Percentiles rank a stretch among this genome's conserved stretches.
These are phyloP conservation scores for Babesia microti DNA, from an alignment of 169 alveolate species.

Conservation along the genomic window DNA sequence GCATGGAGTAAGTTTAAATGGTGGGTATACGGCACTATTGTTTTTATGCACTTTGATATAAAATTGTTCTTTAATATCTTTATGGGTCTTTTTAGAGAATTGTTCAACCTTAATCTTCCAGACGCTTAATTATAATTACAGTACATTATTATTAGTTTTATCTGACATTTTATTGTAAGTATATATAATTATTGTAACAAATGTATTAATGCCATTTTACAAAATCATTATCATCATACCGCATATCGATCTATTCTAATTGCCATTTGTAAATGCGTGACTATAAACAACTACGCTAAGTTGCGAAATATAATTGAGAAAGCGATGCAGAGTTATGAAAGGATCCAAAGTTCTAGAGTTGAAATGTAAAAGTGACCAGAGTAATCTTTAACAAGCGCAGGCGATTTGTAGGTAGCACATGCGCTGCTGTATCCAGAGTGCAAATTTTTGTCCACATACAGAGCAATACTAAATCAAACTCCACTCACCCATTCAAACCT, in stretches of 20 bases:
- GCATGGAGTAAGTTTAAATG: slow-evolving; percentile 3
- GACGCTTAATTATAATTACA: background rate
- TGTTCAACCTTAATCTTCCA: background rate
- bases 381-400: slow-evolving; percentile 11
- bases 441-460: slow-evolving; percentile 23
- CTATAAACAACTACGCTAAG: too few species aligned
- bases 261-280: background rate
- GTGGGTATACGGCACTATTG: slow-evolving; percentile 7
- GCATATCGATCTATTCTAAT: background rate
- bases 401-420: slow-evolving; percentile 40
- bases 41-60: slow-evolving; percentile 1
- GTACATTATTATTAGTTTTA: too few species aligned
- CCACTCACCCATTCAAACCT: slow-evolving; percentile 25
- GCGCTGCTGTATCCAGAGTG: slow-evolving; percentile 16
- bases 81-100: slow-evolving; percentile 1
- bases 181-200: too few species aligned
- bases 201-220: too few species aligned
- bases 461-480: too few species aligned
- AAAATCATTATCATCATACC: too few species aligned
- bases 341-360: slow-evolving; percentile 31
- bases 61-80: too few species aligned
- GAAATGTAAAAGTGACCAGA: slow-evolving; percentile 16
- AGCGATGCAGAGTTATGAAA: slow-evolving; percentile 2
- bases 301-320: background rate
- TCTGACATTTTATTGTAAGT: too few species aligned